phyloP scores from a whole-genome alignment of 2,329 filamentous ascomycete genomes.

The Paracoccidioides brasiliensis region DNA sequence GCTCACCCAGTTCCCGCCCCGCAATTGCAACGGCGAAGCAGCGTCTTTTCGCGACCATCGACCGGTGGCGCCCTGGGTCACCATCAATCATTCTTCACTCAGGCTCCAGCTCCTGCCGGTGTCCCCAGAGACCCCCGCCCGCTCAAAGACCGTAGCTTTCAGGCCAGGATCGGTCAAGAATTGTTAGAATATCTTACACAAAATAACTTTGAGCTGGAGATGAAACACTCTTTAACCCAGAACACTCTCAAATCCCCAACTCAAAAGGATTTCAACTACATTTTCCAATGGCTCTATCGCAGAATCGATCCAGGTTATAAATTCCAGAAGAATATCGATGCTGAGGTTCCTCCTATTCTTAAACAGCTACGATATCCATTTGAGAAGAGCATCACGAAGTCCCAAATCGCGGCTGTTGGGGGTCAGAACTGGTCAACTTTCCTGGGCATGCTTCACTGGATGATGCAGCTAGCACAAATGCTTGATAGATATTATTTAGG shows the following conservation, averaged over 20 bases:
- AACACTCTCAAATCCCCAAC: slow-evolving; percentile 90
- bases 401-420: slow-evolving; percentile 84
- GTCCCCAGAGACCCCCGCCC: slow-evolving; percentile 78
- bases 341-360: slow-evolving; percentile 82
- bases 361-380: slow-evolving; percentile 93
- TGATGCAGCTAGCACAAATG: slow-evolving; percentile 96
- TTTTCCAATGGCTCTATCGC: slow-evolving; percentile 97
- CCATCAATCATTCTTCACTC: slow-evolving; percentile 81
- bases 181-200: slow-evolving; percentile 81
- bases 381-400: slow-evolving; percentile 91
- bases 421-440: slow-evolving; percentile 97
- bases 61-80: slow-evolving; percentile 54
- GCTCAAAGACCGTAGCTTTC: slow-evolving; percentile 66
- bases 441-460: slow-evolving; percentile 88
- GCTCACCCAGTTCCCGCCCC: slow-evolving; percentile 32
- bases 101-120: slow-evolving; percentile 66
- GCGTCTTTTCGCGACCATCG: slow-evolving; percentile 66
- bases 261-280: slow-evolving; percentile 94
- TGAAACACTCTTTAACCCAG: slow-evolving; percentile 83
- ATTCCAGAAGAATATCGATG: slow-evolving; percentile 89
- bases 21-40: slow-evolving; percentile 56
- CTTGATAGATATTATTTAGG: slow-evolving; percentile 68
- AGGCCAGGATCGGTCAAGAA: slow-evolving; percentile 74
- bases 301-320: slow-evolving; percentile 87
- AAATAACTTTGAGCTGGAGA: slow-evolving; percentile 95